Percentiles rank a stretch among this genome's conserved stretches.
Evolutionary conservation across 371 early-diverging fungal genomes (phyloP).

Genomic region (Coemansia sp.): DNA sequence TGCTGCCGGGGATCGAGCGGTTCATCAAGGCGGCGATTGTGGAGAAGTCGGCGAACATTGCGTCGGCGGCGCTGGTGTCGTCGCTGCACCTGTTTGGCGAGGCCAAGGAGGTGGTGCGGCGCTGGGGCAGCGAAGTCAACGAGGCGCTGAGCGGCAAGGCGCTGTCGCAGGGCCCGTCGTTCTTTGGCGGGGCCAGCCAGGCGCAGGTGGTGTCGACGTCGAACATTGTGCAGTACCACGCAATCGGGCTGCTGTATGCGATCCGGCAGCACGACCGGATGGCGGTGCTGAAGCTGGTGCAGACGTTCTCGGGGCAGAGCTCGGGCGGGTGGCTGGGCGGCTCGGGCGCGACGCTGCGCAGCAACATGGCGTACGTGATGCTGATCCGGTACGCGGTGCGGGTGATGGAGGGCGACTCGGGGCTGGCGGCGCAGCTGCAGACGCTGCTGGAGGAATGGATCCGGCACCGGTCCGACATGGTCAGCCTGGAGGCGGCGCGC

Average conservation of each 20-base stretch:
- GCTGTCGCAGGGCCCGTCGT: conserved; percentile 52
- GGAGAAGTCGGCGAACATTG: conserved; percentile 87
- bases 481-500: conserved; percentile 96
- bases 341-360: conserved; percentile 60
- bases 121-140: conserved; percentile 90
- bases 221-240: conserved; percentile 94
- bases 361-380: conserved; percentile 88
- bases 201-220: conserved; percentile 53
- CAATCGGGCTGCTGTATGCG: conserved; percentile 89
- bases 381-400: conserved; percentile 91
- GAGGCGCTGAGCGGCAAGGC: conserved; percentile 83
- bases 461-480: conserved; percentile 95
- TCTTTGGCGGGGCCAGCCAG: conserved; percentile 44
- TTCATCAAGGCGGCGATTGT: conserved; percentile 97
- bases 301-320: conserved; percentile 64
- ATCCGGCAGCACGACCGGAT: conserved; percentile 96
- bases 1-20: conserved; percentile 94
- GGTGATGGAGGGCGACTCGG: conserved; percentile 83
- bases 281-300: conserved; percentile 95
- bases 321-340: conserved; percentile 54
- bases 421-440: conserved; percentile 71
- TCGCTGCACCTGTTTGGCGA: conserved; percentile 80
- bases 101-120: conserved; percentile 80
- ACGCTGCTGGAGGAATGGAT: conserved; percentile 87
- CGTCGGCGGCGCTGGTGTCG: conserved; percentile 92